A percentile compares a stretch with the other conserved stretches of the same genome.
These are phyloP conservation scores for Neocatenulostroma microsporum DNA, from an alignment of 2,329 filamentous ascomycete genomes.

Conservation along the genomic window DNA sequence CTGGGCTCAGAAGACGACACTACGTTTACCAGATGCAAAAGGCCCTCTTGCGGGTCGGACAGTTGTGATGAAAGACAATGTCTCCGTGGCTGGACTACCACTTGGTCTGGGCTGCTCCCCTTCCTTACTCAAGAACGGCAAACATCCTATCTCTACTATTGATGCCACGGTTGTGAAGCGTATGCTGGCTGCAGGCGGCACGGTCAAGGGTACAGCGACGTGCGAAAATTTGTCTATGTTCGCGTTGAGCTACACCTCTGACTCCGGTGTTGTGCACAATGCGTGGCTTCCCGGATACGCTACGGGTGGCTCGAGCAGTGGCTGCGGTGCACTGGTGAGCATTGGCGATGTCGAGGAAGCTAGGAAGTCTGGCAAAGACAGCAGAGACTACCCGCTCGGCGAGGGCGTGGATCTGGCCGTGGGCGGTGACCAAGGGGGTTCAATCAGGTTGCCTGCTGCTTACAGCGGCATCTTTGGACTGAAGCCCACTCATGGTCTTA, in stretches of 20 bases:
- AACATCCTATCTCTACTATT: slow-evolving; percentile 29
- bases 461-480: slow-evolving; percentile 27
- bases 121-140: slow-evolving; percentile 32
- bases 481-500: slow-evolving; percentile 36
- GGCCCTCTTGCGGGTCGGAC: slow-evolving; percentile 24
- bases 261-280: slow-evolving; percentile 41
- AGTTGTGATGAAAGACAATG: slow-evolving; percentile 43
- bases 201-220: slow-evolving; percentile 38
- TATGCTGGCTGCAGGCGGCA: slow-evolving; percentile 36
- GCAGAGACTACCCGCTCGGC: slow-evolving; percentile 19
- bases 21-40: slow-evolving; percentile 22
- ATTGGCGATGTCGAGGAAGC: slow-evolving; percentile 24
- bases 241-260: slow-evolving; percentile 36
- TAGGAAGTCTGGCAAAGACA: slow-evolving; percentile 17
- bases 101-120: slow-evolving; percentile 37
- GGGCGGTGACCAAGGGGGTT: slow-evolving; percentile 27
- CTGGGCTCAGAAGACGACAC: slow-evolving; percentile 34
- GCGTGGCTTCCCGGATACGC: slow-evolving; percentile 29
- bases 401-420: slow-evolving; percentile 32
- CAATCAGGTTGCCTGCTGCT: slow-evolving; percentile 18
- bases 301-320: slow-evolving; percentile 30
- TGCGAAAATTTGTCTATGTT: slow-evolving; percentile 44
- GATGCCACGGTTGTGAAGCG: slow-evolving; percentile 42
- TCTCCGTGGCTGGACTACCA: slow-evolving; percentile 39
- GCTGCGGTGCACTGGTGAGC: slow-evolving; percentile 28